Evolutionary conservation across 306 rosid species (phyloP), one percentile per base, ranked within the genome.

Genomic region (Potentilla sterilis): DNA sequence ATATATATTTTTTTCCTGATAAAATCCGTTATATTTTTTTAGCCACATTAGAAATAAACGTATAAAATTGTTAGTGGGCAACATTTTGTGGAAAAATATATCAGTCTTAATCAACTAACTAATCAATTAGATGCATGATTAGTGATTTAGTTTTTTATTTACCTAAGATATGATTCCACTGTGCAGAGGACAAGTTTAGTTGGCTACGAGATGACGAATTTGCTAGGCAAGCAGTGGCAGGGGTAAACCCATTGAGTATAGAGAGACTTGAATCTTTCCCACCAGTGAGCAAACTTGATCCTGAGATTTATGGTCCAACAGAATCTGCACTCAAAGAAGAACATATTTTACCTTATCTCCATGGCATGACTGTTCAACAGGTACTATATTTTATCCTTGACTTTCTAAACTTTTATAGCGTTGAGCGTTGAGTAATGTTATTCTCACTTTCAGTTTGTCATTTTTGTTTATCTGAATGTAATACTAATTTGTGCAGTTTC

Each of bases 151-250:
- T 68, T 5, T 4, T 12, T 67, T 37, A 16, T 4, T 35, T 8
- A 28, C 38, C 79, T 49, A 32, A 75, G 51, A 48, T 38, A 34
- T 22, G 16, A 54, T 67, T 65, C 32, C 24, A 11, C 73, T 46
- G 41, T 84, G 85, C 83, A 94, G 98, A 92, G 96, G 99, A 95
- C 84, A 95, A 83, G 85, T 89, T 89, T 63, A 90, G 92, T 0
- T 95, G 99, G 99, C 59, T 92, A 75, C 73, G 99, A 85, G 99
- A 95, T 58, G 99, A 95, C 67, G 99, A 95, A 88, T 95, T 95
- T 75, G 99, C 79, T 19, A 93, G 99, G 2, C 93, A 95, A 87
- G 92, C 91, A 74, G 65, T 95, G 14, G 99, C 99, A 5, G 99
- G 99, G 70, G 77, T 95, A 44, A 95, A 95, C 70, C 99, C 99